A percentile compares a stretch with the other conserved stretches of the same genome.
Conservation (phyloP, 192 early-diverging fungal genomes). For the Chytriomyces confervae region DNA sequence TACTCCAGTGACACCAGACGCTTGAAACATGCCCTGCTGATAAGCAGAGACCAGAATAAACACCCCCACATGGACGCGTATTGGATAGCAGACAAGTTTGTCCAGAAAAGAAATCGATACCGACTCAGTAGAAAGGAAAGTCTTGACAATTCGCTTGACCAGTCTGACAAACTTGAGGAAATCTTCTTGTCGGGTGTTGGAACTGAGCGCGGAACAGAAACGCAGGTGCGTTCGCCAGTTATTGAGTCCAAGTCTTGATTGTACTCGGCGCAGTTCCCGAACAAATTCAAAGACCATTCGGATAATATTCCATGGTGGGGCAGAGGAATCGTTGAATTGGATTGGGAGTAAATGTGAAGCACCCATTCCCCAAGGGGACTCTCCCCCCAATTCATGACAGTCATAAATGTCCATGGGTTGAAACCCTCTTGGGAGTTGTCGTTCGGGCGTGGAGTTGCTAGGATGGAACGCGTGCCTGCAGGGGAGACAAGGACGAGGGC, state of each 20-base stretch:
- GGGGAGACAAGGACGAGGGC: constrained; percentile 50
- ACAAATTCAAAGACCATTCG: neutral
- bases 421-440: constrained; percentile 51
- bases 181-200: no score
- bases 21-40: no score
- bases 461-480: constrained; percentile 46
- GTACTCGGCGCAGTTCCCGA: neutral
- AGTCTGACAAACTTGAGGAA: no score
- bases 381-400: constrained; percentile 59
- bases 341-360: constrained; percentile 42
- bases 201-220: no score
- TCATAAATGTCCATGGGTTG: constrained; percentile 64
- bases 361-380: constrained; percentile 51
- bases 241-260: neutral
- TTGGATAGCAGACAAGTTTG: no score
- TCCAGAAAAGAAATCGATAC: no score
- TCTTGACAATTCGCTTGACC: no score
- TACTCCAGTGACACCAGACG: no score
- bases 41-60: no score
- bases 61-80: no score
- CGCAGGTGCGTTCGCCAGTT: neutral
- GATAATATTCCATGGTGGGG: neutral
- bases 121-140: no score
- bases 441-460: constrained; percentile 49
- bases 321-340: neutral